A percentile compares a stretch with the other conserved stretches of the same genome.
These are phyloP conservation scores for Phytophthora sp. DNA, from an alignment of 352 stramenopile genomes.

Conservation along the genomic window DNA sequence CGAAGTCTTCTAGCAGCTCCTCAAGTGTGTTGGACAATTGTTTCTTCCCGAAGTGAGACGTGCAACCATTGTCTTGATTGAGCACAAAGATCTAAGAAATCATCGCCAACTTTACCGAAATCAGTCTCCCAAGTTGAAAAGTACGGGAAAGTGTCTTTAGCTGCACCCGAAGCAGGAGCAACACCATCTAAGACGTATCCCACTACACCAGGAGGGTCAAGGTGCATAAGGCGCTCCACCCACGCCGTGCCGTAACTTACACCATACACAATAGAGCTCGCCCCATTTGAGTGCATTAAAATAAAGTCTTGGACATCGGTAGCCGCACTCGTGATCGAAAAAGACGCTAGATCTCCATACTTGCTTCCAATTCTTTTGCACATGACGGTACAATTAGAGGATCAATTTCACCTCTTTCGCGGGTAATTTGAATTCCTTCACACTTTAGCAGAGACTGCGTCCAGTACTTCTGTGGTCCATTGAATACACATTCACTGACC, in stretches of 20 bases:
- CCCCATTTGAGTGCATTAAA: background rate
- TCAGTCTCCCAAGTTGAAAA: background rate
- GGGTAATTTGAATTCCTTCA: constrained; percentile 15
- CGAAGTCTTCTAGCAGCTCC: background rate
- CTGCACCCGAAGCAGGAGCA: background rate
- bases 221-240: background rate
- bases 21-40: background rate
- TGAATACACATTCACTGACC: background rate
- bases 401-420: constrained; percentile 12
- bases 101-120: background rate
- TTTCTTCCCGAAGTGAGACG: background rate
- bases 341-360: constrained; percentile 35
- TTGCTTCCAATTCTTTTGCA: constrained; percentile 32
- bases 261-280: background rate
- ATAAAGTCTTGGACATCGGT: background rate
- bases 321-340: background rate
- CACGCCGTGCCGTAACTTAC: background rate
- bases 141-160: background rate
- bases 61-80: background rate
- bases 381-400: constrained; percentile 29
- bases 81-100: background rate
- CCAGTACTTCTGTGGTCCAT: background rate
- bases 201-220: background rate
- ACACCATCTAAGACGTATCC: background rate
- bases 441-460: background rate